Evolutionary conservation across 768 basidiomycete species (phyloP).

Genomic region (Suillus cothurnatus): DNA sequence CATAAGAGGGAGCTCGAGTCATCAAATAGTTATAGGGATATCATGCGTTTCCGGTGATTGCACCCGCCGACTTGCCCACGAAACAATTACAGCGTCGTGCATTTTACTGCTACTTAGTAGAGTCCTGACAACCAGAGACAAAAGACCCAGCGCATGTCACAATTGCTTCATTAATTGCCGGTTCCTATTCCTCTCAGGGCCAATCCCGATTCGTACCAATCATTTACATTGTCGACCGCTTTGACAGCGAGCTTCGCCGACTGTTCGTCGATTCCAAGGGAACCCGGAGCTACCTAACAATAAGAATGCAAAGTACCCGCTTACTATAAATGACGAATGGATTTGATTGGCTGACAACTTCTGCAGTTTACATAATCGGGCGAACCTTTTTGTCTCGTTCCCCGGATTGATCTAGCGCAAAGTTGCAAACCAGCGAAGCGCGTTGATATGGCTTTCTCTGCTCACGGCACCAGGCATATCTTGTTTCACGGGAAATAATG

Average conservation of each 20-base stretch:
- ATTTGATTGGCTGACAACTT: background rate
- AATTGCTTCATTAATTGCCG: background rate
- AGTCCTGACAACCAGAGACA: background rate
- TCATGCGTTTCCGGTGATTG: background rate
- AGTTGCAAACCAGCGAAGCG: background rate
- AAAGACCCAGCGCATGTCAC: background rate
- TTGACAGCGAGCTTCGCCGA: background rate
- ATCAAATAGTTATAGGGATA: background rate
- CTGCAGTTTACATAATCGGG: background rate
- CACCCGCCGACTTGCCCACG: background rate
- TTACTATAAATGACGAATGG: background rate
- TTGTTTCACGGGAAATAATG: background rate
- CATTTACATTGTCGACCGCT: background rate
- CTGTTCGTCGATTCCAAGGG: background rate
- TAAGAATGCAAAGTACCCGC: background rate
- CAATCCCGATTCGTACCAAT: background rate
- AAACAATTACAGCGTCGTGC: background rate
- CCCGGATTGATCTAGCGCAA: background rate
- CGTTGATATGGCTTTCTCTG: background rate
- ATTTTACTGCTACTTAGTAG: background rate
- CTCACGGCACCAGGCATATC: background rate
- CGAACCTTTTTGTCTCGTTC: background rate
- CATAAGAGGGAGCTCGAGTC: slow-evolving; percentile 8
- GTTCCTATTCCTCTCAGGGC: background rate
- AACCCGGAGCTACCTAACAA: background rate